These are phyloP conservation scores for Neospermospora avenae DNA, from an alignment of 2,329 filamentous ascomycete genomes.

Conservation along the genomic window DNA sequence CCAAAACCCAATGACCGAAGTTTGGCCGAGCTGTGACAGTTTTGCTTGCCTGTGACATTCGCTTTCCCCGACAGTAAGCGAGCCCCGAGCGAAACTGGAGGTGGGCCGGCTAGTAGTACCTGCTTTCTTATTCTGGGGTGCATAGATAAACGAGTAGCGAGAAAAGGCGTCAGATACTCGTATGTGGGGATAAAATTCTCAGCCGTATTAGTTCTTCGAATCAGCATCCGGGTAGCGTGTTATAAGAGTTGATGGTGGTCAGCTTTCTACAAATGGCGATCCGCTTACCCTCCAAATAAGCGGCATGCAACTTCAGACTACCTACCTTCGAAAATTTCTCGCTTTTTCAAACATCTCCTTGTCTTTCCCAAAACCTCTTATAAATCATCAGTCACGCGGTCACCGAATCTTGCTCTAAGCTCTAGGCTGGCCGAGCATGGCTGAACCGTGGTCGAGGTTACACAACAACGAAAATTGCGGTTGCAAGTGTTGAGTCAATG, in stretches of 20 bases:
- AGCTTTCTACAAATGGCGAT: background rate
- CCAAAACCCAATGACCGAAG: no score
- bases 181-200: background rate
- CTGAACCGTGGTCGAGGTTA: background rate
- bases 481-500: background rate
- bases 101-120: no score
- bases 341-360: background rate
- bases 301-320: background rate
- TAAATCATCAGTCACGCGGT: background rate
- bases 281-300: slow-evolving; percentile 4
- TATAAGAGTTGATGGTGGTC: background rate
- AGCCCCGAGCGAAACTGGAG: no score
- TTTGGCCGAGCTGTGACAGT: no score
- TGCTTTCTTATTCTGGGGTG: background rate
- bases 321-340: background rate
- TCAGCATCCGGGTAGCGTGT: background rate
- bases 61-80: no score
- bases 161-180: background rate
- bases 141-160: background rate
- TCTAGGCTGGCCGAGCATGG: background rate
- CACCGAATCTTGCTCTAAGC: background rate
- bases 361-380: no score
- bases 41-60: no score
- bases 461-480: background rate
- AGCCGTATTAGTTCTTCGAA: background rate